Conservation (phyloP, 2,329 filamentous ascomycete species). For the Fusarium subglutinans region DNA sequence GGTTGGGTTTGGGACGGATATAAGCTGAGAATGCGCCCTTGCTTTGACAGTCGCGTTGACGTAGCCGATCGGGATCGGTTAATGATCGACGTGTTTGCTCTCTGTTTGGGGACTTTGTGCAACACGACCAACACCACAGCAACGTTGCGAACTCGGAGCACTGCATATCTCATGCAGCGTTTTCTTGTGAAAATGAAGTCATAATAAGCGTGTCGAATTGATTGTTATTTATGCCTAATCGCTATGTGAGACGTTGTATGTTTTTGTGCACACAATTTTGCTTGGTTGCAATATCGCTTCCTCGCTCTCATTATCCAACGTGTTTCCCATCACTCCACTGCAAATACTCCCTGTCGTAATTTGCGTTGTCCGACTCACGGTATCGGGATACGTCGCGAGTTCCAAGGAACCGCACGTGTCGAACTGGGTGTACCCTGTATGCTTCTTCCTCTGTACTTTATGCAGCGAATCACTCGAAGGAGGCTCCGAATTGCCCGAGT, state of each 20-base stretch:
- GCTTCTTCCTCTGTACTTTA: conserved; percentile 17
- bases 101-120: not conserved
- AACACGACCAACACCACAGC: not conserved
- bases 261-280: conserved; percentile 15
- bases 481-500: conserved; percentile 49
- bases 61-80: not conserved
- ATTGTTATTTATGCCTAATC: not conserved
- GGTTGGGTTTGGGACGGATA: not conserved
- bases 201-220: fast-evolving
- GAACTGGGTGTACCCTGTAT: conserved; percentile 22
- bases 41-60: conserved; percentile 10
- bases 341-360: not conserved
- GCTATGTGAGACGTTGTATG: not conserved
- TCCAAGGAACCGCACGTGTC: not conserved
- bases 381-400: not conserved
- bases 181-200: not conserved
- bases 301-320: conserved; percentile 6
- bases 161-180: fast-evolving
- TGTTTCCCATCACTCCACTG: not conserved
- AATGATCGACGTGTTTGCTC: not conserved
- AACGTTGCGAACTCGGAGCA: not conserved
- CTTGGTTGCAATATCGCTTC: conserved; percentile 15
- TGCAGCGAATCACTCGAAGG: not conserved
- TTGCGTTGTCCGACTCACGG: not conserved
- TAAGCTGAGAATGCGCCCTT: conserved; percentile 2